A percentile compares a stretch with the other conserved stretches of the same genome.
These are phyloP conservation scores for Lycium ferocissimum DNA, from an alignment of 257 asterid genomes.

Conservation along the genomic window DNA sequence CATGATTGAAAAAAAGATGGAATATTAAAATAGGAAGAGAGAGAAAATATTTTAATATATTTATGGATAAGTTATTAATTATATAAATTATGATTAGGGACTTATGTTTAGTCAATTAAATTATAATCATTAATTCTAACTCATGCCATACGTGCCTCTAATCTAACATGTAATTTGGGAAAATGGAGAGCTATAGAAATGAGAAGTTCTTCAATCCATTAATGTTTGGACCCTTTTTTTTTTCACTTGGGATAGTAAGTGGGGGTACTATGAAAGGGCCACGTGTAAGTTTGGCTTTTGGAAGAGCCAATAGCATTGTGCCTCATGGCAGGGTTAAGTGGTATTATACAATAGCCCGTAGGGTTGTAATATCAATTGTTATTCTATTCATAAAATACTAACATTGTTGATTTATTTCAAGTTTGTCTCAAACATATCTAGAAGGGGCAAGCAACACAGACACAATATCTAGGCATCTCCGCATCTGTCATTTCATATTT, in stretches of 20 bases:
- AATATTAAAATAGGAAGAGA: too few relatives aligned
- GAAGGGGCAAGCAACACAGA: background rate
- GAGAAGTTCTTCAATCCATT: too few relatives aligned
- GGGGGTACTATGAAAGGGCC: background rate
- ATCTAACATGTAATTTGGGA: too few relatives aligned
- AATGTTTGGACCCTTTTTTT: too few relatives aligned
- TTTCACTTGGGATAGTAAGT: background rate
- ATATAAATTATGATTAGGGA: too few relatives aligned
- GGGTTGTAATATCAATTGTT: background rate
- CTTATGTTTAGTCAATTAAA: too few relatives aligned
- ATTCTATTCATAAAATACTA: background rate
- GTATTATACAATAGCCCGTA: background rate
- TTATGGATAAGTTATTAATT: too few relatives aligned
- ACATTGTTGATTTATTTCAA: background rate
- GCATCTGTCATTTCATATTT: background rate
- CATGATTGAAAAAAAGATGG: too few relatives aligned
- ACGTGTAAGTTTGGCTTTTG: conserved; percentile 6
- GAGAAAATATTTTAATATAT: too few relatives aligned
- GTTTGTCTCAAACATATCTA: background rate
- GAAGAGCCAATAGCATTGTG: background rate
- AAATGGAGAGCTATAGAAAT: too few relatives aligned
- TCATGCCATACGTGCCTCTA: too few relatives aligned
- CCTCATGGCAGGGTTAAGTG: background rate
- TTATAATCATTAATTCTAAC: too few relatives aligned
- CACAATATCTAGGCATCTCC: background rate